Percentiles rank a stretch among this genome's conserved stretches.
Conservation (phyloP, 2,329 filamentous ascomycete species). For the Hypoxylon sp. region DNA sequence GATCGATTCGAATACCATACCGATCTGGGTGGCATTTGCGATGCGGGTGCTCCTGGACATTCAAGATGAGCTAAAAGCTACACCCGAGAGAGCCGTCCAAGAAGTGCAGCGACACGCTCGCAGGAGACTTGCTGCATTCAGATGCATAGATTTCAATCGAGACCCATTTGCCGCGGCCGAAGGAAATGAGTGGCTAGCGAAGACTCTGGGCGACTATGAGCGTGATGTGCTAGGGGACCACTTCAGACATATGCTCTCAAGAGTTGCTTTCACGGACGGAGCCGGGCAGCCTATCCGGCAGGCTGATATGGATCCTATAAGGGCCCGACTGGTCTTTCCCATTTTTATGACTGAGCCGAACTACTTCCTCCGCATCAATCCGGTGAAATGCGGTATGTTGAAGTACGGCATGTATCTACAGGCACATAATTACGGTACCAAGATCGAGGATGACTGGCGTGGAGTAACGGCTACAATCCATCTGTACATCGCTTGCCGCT, state of each 20-base stretch:
- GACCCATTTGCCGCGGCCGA: not conserved
- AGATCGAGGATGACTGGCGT: not conserved
- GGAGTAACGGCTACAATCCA: not conserved
- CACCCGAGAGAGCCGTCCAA: not conserved
- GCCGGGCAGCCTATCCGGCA: not conserved
- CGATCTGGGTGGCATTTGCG: conserved; percentile 15
- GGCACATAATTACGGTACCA: not conserved
- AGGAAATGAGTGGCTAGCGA: not conserved
- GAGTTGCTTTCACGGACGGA: not conserved
- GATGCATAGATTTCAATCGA: not conserved
- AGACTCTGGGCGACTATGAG: not conserved
- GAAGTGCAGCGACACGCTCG: conserved; percentile 10
- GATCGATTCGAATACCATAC: conserved; percentile 2
- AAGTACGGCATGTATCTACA: conserved; percentile 12
- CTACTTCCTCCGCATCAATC: conserved; percentile 10
- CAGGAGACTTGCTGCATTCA: not conserved
- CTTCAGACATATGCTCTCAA: not conserved
- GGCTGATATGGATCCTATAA: not conserved
- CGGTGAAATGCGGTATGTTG: conserved; percentile 9
- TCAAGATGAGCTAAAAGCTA: conserved; percentile 3
- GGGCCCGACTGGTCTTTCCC: not conserved
- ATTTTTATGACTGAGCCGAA: not conserved
- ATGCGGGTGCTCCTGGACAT: conserved; percentile 7
- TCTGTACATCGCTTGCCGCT: conserved; percentile 2
- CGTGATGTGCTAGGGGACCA: not conserved